These are phyloP conservation scores for Simplicillium aogashimaense DNA, from an alignment of 2,329 filamentous ascomycete species.

Conservation along the genomic window DNA sequence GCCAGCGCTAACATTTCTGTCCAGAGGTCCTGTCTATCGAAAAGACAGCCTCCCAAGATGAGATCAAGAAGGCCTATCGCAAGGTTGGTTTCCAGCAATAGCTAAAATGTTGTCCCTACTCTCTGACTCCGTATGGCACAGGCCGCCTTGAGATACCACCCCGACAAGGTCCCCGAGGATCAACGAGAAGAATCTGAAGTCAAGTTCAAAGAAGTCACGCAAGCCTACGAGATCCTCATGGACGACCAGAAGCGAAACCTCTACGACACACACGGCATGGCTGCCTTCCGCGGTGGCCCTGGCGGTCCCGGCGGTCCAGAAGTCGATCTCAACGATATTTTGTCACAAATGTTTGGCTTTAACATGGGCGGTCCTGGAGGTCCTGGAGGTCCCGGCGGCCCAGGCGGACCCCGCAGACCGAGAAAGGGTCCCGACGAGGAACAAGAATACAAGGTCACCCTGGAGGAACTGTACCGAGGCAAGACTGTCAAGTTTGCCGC, in stretches of 20 bases:
- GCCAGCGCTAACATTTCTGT: constrained; percentile 7
- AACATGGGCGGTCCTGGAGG: constrained; percentile 48
- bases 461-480: constrained; percentile 96
- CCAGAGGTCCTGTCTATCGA: constrained; percentile 72
- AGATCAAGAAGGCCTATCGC: constrained; percentile 93
- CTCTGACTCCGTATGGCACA: constrained; percentile 22
- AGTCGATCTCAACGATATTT: constrained; percentile 82
- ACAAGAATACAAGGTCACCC: constrained; percentile 78
- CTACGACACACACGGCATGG: constrained; percentile 94
- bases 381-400: constrained; percentile 32
- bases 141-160: constrained; percentile 82
- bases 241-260: constrained; percentile 88
- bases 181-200: constrained; percentile 77
- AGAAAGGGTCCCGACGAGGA: constrained; percentile 75
- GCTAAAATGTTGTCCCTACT: too few species aligned
- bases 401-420: constrained; percentile 48
- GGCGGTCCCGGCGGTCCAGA: constrained; percentile 58
- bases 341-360: constrained; percentile 86
- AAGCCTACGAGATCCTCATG: constrained; percentile 95
- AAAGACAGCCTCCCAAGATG: constrained; percentile 60
- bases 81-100: constrained; percentile 67
- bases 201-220: constrained; percentile 85
- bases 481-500: constrained; percentile 96
- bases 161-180: constrained; percentile 87
- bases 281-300: constrained; percentile 75